Base-by-base conservation (phyloP, 148 eudicot genomes). In the Nepenthes mirabilis region DNA sequence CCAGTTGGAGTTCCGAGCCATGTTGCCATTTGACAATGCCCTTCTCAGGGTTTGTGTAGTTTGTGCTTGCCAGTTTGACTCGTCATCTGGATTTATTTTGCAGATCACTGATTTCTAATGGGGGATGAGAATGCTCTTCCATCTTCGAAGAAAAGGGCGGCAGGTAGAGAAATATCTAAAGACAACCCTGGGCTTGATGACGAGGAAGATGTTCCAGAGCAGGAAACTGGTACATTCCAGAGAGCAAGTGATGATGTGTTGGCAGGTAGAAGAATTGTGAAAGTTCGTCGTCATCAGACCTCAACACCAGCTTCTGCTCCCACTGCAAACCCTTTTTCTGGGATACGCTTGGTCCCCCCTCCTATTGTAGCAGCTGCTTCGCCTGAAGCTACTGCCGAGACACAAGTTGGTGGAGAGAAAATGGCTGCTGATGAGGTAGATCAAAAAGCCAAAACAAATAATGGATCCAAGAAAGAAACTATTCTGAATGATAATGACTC, bases 111-210 rank as follows among this genome's bases (percentile, higher is more conserved):
- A 40, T 40, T 40, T 5, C 52, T 36, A 37, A 90, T 87, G 95
- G 89, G 78, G 63, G 96, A 91, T 58, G 88, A 84, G 56, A 76
- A 77, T 62, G 34, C 45, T 14, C 70, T 75, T 67, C 96, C 82
- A 65, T 81, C 95, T 65, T 83, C 95, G 43, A 88, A 86, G 77
- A 89, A 93, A 67, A 80, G 99, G 71, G 83, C 85, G 66, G 99
- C 97, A 47, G 95, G 85, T 50, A 87, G 86, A 59, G 83, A 93
- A 68, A 63, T 93, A 54, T 75, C 99, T 54, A 72, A 79, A 66
- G 96, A 93, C 54, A 82, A 86, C 70, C 95, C 87, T 52, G 97
- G 81, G 64, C 87, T 86, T 66, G 97, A 89, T 70, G 95, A 85
- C 11, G 88, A 93, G 36, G 91, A 84, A 35, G 91, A 85, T 37